A percentile compares a stretch with the other conserved stretches of the same genome.
Conservation (phyloP, 495 filamentous ascomycete genomes). For the Aspergillus kassunensis region DNA sequence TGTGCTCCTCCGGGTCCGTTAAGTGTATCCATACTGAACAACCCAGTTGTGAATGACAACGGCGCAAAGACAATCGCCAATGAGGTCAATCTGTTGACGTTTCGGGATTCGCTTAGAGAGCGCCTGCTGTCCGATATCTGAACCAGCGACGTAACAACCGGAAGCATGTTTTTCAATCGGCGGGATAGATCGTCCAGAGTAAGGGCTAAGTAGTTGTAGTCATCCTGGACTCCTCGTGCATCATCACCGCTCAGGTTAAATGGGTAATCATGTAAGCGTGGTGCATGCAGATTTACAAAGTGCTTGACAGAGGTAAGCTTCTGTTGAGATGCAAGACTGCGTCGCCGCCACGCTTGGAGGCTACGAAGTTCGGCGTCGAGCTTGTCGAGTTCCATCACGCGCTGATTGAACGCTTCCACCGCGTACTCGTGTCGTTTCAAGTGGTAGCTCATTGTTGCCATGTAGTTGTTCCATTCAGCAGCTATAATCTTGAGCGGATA, state of each 20-base stretch:
- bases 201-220: neutral
- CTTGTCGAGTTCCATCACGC: neutral
- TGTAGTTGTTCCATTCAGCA: conserved; percentile 5
- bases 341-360: conserved; percentile 2
- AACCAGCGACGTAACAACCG: conserved; percentile 1
- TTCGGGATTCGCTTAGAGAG: neutral
- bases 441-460: conserved; percentile 2
- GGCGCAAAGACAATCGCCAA: conserved; percentile 1
- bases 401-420: neutral
- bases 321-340: neutral
- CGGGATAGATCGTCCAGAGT: neutral
- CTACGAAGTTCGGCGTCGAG: neutral
- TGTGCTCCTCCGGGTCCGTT: conserved; percentile 3
- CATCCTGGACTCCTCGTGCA: neutral
- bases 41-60: conserved; percentile 2
- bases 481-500: conserved; percentile 5
- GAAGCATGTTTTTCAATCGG: conserved; percentile 3
- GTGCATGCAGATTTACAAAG: neutral
- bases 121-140: conserved; percentile 5
- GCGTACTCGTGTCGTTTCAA: conserved; percentile 2
- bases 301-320: conserved; percentile 1
- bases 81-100: conserved; percentile 1
- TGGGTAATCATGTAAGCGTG: neutral
- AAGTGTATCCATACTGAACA: conserved; percentile 1
- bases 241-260: neutral